phyloP scores from a whole-genome alignment of 139 green algal genomes.

The Chlamydomonas sphaeroides region DNA sequence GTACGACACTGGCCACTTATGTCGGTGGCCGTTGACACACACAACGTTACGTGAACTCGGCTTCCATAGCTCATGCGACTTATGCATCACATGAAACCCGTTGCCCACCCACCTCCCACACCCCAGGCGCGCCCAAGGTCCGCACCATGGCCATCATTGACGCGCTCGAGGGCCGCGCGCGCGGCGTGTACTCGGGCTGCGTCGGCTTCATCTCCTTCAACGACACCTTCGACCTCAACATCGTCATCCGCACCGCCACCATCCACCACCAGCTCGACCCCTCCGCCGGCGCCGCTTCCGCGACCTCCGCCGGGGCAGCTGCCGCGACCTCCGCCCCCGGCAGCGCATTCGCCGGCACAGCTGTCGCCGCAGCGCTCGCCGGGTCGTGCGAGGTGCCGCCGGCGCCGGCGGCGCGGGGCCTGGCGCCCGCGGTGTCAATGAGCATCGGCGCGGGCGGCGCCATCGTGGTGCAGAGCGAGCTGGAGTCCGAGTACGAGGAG shows the following conservation, averaged over 20 bases:
- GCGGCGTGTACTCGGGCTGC: slow-evolving; percentile 92
- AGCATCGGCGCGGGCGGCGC: slow-evolving; percentile 94
- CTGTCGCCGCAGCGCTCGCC: too few species aligned
- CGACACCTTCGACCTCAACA: slow-evolving; percentile 97
- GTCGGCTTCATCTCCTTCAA: slow-evolving; percentile 92
- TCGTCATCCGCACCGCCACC: slow-evolving; percentile 96
- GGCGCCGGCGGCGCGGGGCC: background rate
- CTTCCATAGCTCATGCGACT: too few species aligned
- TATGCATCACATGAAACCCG: too few species aligned
- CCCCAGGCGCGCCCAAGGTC: slow-evolving; percentile 77
- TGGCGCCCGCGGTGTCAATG: slow-evolving; percentile 40
- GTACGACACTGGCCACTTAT: too few species aligned
- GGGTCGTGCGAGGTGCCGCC: too few species aligned
- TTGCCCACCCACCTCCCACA: too few species aligned
- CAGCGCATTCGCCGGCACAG: too few species aligned
- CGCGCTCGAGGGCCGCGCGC: slow-evolving; percentile 79
- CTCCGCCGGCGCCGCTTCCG: too few species aligned
- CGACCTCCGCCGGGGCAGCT: too few species aligned
- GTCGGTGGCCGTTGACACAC: too few species aligned
- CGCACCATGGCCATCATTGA: slow-evolving; percentile 92
- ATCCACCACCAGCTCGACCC: slow-evolving; percentile 53
- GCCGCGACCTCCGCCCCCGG: too few species aligned
- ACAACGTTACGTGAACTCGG: too few species aligned
- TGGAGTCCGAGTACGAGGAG: slow-evolving; percentile 89
- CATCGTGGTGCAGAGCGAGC: slow-evolving; percentile 90